A percentile compares a stretch with the other conserved stretches of the same genome.
phyloP scores from a whole-genome alignment of 108 stramenopile species.

The Cylindrotheca fusiformis region DNA sequence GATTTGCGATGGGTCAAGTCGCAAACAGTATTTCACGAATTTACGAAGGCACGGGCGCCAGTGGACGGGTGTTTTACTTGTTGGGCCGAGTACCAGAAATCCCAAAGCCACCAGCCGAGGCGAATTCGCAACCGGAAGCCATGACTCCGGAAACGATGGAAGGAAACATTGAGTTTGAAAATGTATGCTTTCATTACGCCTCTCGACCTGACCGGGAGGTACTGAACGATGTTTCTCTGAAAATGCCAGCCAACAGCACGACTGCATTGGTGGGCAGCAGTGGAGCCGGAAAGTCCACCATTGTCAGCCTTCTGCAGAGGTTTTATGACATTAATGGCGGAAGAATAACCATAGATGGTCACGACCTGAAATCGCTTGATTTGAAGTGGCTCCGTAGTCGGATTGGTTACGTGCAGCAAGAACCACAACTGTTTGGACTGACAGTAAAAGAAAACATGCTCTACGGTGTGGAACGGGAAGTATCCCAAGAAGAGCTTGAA shows the following conservation, averaged over 20 bases:
- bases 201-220: conserved; percentile 61
- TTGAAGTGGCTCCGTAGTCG: conserved; percentile 71
- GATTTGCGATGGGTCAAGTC: conserved; percentile 44
- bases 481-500: conserved; percentile 60
- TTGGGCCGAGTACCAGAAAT: conserved; percentile 61
- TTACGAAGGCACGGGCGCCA: conserved; percentile 66
- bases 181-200: conserved; percentile 88
- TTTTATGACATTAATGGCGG: conserved; percentile 90
- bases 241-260: conserved; percentile 43
- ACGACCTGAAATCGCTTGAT: conserved; percentile 68
- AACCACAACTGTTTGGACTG: conserved; percentile 81
- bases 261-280: conserved; percentile 76
- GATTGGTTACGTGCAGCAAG: conserved; percentile 88
- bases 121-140: background rate
- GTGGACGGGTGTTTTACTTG: conserved; percentile 58
- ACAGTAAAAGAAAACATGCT: conserved; percentile 73
- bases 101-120: conserved; percentile 22
- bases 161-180: conserved; percentile 39
- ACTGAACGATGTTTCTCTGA: conserved; percentile 44
- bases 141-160: background rate
- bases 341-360: conserved; percentile 70
- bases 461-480: conserved; percentile 58
- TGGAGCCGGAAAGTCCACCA: conserved; percentile 84
- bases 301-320: conserved; percentile 77
- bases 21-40: conserved; percentile 33